Conservation (phyloP, 139 green algal species). For the Trebouxia sp. region DNA sequence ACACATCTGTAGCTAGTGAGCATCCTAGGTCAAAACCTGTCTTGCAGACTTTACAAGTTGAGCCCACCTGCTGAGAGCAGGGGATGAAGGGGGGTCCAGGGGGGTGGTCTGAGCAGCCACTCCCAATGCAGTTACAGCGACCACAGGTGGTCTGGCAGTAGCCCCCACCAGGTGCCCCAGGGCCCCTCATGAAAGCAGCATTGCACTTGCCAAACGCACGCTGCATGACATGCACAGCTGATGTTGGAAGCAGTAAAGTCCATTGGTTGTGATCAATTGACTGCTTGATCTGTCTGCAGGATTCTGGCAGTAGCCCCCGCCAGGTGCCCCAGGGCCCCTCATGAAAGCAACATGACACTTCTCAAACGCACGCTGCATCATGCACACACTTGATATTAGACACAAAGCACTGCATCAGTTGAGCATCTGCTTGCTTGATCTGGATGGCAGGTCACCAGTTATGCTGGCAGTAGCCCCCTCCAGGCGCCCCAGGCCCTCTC, state of each 20-base stretch:
- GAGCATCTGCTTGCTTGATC: too few relatives aligned
- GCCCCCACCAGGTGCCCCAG: background rate
- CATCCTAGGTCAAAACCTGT: background rate
- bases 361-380: too few relatives aligned
- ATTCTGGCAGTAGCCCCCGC: too few relatives aligned
- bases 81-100: background rate
- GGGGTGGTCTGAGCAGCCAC: background rate
- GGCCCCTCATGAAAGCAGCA: background rate
- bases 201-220: slow-evolving; percentile 18
- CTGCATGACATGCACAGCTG: background rate
- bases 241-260: background rate
- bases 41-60: background rate
- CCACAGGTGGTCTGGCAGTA: slow-evolving; percentile 28
- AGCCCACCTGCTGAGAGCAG: background rate
- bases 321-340: too few relatives aligned
- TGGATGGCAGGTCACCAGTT: too few relatives aligned
- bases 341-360: too few relatives aligned
- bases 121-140: background rate
- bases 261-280: background rate
- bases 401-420: too few relatives aligned
- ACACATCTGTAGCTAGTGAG: background rate
- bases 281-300: too few relatives aligned
- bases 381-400: too few relatives aligned
- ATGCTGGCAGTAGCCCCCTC: too few relatives aligned
- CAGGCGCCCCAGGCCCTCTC: too few relatives aligned